Evolutionary conservation across 768 basidiomycete genomes (phyloP).

Genomic region (Amanita pseudoporphyria): DNA sequence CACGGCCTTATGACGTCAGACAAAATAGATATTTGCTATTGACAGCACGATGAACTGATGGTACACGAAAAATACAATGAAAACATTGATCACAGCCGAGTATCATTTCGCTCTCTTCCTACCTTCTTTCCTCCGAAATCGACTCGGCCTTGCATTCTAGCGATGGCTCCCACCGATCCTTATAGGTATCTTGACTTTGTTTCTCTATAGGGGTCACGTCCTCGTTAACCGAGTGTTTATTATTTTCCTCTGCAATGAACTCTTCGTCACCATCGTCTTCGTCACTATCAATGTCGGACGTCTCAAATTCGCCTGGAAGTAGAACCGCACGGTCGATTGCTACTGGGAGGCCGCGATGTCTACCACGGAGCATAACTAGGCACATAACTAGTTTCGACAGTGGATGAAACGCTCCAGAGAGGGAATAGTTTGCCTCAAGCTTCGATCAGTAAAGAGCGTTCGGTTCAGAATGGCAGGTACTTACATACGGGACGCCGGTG

Average conservation of each 20-base stretch:
- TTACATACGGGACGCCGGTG: slow-evolving; percentile 67
- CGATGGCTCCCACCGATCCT: no score
- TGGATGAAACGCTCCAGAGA: slow-evolving; percentile 68
- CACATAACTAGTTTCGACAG: slow-evolving; percentile 85
- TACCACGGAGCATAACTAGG: slow-evolving; percentile 87
- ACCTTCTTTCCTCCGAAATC: no score
- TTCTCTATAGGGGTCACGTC: neutral
- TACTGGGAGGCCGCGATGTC: slow-evolving; percentile 82
- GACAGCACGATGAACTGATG: no score
- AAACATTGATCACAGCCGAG: no score
- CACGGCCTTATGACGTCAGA: no score
- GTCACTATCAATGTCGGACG: slow-evolving; percentile 8
- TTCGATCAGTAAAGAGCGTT: neutral
- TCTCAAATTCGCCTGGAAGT: slow-evolving; percentile 56
- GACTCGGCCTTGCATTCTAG: no score
- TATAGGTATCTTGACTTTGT: no score
- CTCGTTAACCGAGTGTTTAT: no score
- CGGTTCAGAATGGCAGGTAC: neutral
- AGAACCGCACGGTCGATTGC: slow-evolving; percentile 86
- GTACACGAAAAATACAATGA: no score
- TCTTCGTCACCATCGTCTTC: neutral
- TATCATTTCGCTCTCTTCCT: no score
- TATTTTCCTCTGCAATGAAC: neutral
- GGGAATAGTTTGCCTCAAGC: slow-evolving; percentile 65
- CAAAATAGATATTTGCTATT: no score